These are phyloP conservation scores for Globisporangium camurandrum DNA, from an alignment of 352 stramenopile species.

Conservation along the genomic window DNA sequence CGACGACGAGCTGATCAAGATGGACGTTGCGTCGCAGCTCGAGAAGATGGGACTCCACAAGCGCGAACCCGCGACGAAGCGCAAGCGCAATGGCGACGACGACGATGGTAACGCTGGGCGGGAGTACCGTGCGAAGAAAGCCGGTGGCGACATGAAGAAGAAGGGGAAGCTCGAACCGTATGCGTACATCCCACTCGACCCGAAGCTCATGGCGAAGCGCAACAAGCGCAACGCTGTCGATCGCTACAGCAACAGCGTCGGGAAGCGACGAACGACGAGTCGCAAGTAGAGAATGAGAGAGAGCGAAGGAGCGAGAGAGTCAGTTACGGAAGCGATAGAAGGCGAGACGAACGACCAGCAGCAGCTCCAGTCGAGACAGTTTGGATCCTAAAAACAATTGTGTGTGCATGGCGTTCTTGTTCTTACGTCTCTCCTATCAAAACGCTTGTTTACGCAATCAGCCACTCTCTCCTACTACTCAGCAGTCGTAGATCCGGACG, in stretches of 20 bases:
- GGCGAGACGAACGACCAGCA: too few relatives aligned
- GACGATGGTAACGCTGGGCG: slow-evolving; percentile 69
- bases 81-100: slow-evolving; percentile 66
- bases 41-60: slow-evolving; percentile 77
- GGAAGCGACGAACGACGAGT: slow-evolving; percentile 63
- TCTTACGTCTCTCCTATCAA: too few relatives aligned
- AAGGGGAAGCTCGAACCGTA: slow-evolving; percentile 97
- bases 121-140: slow-evolving; percentile 94
- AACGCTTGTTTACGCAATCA: too few relatives aligned
- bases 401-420: not conserved
- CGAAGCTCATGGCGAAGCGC: slow-evolving; percentile 89
- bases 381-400: not conserved
- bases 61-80: slow-evolving; percentile 29
- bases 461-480: not conserved
- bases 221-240: slow-evolving; percentile 79
- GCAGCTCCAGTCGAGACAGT: not conserved
- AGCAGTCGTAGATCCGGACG: slow-evolving; percentile 41
- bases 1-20: slow-evolving; percentile 77
- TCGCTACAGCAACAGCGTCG: slow-evolving; percentile 69
- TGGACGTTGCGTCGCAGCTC: slow-evolving; percentile 71
- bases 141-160: slow-evolving; percentile 94
- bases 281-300: slow-evolving; percentile 26
- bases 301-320: too few relatives aligned
- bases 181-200: slow-evolving; percentile 96
- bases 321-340: too few relatives aligned